Evolutionary conservation across 306 rosid genomes (phyloP).

Genomic region (Echinosophora koreensis): DNA sequence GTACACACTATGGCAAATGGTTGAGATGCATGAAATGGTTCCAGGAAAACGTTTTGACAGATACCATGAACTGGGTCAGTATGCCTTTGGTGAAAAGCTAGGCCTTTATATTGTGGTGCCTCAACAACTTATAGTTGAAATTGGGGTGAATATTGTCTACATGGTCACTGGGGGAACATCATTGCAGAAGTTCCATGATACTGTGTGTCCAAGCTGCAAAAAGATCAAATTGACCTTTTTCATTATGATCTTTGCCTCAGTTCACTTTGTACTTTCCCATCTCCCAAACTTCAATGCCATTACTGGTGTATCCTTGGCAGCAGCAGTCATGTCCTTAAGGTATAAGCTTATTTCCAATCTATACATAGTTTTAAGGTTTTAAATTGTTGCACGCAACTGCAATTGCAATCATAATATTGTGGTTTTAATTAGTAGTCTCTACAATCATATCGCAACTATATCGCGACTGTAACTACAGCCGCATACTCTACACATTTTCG

Average conservation of each 20-base stretch:
- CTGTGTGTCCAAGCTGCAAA: slow-evolving; percentile 57
- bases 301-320: slow-evolving; percentile 74
- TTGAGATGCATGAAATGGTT: slow-evolving; percentile 91
- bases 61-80: slow-evolving; percentile 84
- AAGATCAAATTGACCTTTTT: slow-evolving; percentile 63
- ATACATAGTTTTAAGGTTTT: no score
- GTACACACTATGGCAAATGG: slow-evolving; percentile 88
- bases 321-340: slow-evolving; percentile 90
- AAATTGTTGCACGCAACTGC: no score
- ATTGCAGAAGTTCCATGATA: slow-evolving; percentile 65
- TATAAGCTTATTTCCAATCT: slow-evolving; percentile 22
- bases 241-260: slow-evolving; percentile 86
- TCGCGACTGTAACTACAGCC: no score
- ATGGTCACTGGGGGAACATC: slow-evolving; percentile 88
- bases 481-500: no score
- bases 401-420: no score
- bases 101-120: slow-evolving; percentile 91
- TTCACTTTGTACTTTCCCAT: slow-evolving; percentile 80
- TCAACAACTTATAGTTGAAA: slow-evolving; percentile 74
- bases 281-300: slow-evolving; percentile 85
- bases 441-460: no score
- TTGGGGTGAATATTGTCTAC: slow-evolving; percentile 70
- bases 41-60: slow-evolving; percentile 84
- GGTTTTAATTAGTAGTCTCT: no score
- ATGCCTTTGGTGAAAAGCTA: slow-evolving; percentile 83